Percentiles rank a stretch among this genome's conserved stretches.
Conservation (phyloP, 805 yeast species). For the Wickerhamomyces bisporus region DNA sequence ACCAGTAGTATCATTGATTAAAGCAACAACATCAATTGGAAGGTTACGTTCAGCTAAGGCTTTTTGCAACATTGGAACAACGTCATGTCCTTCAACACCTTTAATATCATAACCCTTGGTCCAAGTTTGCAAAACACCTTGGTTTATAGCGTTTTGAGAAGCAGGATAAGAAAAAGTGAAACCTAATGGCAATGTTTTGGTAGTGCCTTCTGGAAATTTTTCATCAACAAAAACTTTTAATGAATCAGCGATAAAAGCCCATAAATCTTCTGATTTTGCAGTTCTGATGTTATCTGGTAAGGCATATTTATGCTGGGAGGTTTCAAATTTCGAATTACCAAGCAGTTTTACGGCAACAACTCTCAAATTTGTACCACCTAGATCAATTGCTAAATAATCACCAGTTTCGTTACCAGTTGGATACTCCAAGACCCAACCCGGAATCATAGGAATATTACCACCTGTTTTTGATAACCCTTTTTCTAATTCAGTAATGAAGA, state of each 20-base stretch:
- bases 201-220: constrained; percentile 64
- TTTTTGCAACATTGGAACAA: constrained; percentile 82
- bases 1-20: constrained; percentile 96
- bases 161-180: constrained; percentile 95
- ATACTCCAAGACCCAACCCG: constrained; percentile 91
- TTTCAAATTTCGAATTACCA: constrained; percentile 82
- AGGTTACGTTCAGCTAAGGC: constrained; percentile 60
- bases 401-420: constrained; percentile 93
- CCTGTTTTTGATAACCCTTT: constrained; percentile 74
- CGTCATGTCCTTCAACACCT: constrained; percentile 91
- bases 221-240: constrained; percentile 64
- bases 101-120: constrained; percentile 95
- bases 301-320: constrained; percentile 79
- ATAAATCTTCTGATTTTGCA: constrained; percentile 69
- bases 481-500: constrained; percentile 72
- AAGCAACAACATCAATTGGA: constrained; percentile 84
- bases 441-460: constrained; percentile 94
- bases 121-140: constrained; percentile 91
- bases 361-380: constrained; percentile 96
- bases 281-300: constrained; percentile 77
- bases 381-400: constrained; percentile 84
- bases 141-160: constrained; percentile 74
- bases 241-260: constrained; percentile 82
- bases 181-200: constrained; percentile 68
- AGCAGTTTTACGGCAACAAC: constrained; percentile 81